phyloP scores from a whole-genome alignment of 1,284 basidiomycete genomes.

The Papiliotrema terrestris region DNA sequence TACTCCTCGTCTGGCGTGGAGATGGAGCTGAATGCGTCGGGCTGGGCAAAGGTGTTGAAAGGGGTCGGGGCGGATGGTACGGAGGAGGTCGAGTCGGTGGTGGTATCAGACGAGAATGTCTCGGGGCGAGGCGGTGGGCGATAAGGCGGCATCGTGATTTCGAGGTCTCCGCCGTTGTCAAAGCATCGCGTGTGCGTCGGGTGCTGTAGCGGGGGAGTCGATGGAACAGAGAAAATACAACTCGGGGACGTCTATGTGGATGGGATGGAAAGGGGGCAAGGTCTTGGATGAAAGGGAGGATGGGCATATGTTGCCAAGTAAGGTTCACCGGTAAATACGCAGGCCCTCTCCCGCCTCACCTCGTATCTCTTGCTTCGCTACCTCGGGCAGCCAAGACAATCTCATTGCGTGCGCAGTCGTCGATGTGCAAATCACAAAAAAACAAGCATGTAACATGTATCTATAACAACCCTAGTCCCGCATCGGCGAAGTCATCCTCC shows the following conservation, averaged over 20 bases:
- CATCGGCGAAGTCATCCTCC: background rate
- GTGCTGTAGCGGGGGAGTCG: too few relatives aligned
- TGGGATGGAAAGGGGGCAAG: too few relatives aligned
- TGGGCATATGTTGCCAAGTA: too few relatives aligned
- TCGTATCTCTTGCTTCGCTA: too few relatives aligned
- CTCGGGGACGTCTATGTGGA: too few relatives aligned
- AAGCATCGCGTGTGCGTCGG: too few relatives aligned
- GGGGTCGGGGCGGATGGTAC: conserved; percentile 28
- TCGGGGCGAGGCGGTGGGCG: background rate
- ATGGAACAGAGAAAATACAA: too few relatives aligned
- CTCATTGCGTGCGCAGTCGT: background rate
- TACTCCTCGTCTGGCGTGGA: background rate
- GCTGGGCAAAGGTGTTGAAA: conserved; percentile 26
- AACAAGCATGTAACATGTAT: background rate
- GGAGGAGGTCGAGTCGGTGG: background rate
- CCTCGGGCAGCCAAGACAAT: too few relatives aligned
- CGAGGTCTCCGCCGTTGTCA: too few relatives aligned
- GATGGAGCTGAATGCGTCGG: conserved; percentile 5
- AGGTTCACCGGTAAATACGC: too few relatives aligned
- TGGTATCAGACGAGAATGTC: background rate
- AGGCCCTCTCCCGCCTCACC: too few relatives aligned
- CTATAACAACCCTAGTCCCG: background rate
- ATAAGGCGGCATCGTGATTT: background rate
- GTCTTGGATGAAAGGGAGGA: too few relatives aligned
- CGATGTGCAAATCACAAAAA: background rate